Percentiles rank a stretch among this genome's conserved stretches.
These are phyloP conservation scores for Trichoderma asperelloides DNA, from an alignment of 495 filamentous ascomycete species.

Conservation along the genomic window DNA sequence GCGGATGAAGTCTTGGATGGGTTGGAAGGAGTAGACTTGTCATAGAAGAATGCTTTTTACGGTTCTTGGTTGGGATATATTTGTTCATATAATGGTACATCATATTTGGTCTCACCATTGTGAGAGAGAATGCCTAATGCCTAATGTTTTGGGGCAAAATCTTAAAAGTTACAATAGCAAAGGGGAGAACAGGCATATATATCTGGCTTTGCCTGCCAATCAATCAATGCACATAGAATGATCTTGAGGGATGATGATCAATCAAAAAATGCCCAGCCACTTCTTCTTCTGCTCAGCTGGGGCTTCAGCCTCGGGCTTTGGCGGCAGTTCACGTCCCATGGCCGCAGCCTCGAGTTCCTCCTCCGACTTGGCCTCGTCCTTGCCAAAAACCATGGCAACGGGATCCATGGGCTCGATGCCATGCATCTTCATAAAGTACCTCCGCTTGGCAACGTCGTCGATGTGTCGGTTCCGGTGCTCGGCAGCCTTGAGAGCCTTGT, in stretches of 20 bases:
- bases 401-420: conserved; percentile 54
- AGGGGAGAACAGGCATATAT: neutral
- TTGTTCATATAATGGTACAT: neutral
- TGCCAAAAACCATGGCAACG: conserved; percentile 15
- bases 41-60: conserved; percentile 14
- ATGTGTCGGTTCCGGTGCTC: conserved; percentile 57
- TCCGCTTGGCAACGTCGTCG: conserved; percentile 74
- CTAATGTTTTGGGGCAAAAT: neutral
- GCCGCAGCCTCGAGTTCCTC: conserved; percentile 9
- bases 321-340: conserved; percentile 4
- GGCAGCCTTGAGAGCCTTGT: conserved; percentile 49
- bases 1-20: conserved; percentile 77
- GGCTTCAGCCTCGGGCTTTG: conserved; percentile 1
- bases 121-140: neutral
- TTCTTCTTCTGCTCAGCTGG: conserved; percentile 25
- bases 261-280: conserved; percentile 35
- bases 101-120: neutral
- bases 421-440: conserved; percentile 72
- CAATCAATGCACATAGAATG: conserved; percentile 12
- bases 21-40: conserved; percentile 53
- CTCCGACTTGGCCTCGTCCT: neutral
- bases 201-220: neutral
- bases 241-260: conserved; percentile 15
- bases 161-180: neutral
- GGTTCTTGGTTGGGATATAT: neutral